Evolutionary conservation across 2,329 filamentous ascomycete species (phyloP).

Genomic region (Trichoderma atrobrunneum): DNA sequence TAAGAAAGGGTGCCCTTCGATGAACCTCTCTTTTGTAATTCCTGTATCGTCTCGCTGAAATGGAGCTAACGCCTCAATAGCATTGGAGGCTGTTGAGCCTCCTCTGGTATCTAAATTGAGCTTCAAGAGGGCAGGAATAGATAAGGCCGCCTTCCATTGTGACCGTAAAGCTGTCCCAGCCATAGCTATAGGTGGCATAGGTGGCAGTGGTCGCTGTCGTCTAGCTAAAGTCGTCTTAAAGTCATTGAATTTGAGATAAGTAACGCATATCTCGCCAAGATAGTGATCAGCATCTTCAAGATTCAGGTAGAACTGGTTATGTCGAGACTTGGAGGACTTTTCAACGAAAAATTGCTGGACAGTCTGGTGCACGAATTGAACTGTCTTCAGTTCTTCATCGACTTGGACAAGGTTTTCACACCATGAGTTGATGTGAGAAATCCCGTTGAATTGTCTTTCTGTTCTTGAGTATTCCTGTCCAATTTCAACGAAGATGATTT

Average conservation of each 20-base stretch:
- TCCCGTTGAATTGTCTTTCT: slow-evolving; percentile 29
- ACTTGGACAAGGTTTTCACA: slow-evolving; percentile 35
- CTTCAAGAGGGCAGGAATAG: neutral
- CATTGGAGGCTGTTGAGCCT: neutral
- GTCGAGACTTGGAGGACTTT: neutral
- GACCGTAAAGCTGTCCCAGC: neutral
- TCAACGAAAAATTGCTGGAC: slow-evolving; percentile 31
- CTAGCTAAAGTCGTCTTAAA: slow-evolving; percentile 33
- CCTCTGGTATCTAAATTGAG: neutral
- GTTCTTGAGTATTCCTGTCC: slow-evolving; percentile 24
- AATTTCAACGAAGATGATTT: slow-evolving; percentile 37
- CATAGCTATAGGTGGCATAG: neutral
- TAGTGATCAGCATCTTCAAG: slow-evolving; percentile 28
- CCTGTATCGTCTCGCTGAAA: neutral
- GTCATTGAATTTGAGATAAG: slow-evolving; percentile 40
- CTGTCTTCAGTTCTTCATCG: slow-evolving; percentile 30
- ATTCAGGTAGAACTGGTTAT: slow-evolving; percentile 23
- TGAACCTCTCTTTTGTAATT: neutral
- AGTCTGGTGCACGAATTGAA: slow-evolving; percentile 36
- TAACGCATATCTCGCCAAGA: slow-evolving; percentile 38
- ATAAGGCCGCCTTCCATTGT: neutral
- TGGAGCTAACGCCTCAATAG: neutral
- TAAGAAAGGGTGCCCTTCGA: slow-evolving; percentile 12
- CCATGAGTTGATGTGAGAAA: slow-evolving; percentile 30
- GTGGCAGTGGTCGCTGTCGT: neutral